Evolutionary conservation across 1,284 basidiomycete species (phyloP).

Genomic region (Ustilago hordei): DNA sequence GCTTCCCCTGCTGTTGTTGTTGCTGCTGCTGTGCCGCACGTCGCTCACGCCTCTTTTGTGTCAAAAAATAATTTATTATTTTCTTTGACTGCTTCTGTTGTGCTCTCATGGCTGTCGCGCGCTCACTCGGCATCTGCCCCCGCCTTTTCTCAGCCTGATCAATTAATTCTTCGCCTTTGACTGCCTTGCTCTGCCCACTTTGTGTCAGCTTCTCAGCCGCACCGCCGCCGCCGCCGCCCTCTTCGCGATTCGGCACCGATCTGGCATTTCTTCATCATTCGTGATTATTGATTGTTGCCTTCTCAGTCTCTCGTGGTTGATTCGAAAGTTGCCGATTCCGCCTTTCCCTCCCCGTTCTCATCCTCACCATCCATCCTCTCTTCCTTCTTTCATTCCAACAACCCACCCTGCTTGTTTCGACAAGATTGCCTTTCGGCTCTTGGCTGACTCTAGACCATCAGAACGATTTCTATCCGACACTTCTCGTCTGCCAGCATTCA

Average conservation of each 20-base stretch:
- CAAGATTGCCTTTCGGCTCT: background rate
- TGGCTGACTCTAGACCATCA: background rate
- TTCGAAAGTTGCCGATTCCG: background rate
- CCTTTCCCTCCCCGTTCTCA: background rate
- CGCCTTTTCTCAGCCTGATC: background rate
- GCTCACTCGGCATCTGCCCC: background rate
- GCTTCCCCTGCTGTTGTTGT: background rate
- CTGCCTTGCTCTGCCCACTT: background rate
- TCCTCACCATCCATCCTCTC: background rate
- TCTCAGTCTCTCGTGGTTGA: background rate
- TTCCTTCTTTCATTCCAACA: background rate
- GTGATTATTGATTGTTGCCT: constrained; percentile 1
- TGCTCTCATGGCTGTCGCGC: background rate
- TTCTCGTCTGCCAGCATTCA: background rate
- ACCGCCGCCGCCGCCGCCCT: too few relatives aligned
- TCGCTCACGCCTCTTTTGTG: background rate
- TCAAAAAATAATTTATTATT: background rate
- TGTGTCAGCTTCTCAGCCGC: background rate
- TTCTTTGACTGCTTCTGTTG: background rate
- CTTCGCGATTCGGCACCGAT: constrained; percentile 1
- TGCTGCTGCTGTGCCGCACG: background rate
- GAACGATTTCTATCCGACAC: background rate
- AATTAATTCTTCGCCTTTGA: background rate
- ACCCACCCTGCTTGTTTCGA: background rate
- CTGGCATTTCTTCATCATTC: background rate